These are phyloP conservation scores for Heterobasidion annosum DNA, from an alignment of 1,284 basidiomycete species.

Conservation along the genomic window DNA sequence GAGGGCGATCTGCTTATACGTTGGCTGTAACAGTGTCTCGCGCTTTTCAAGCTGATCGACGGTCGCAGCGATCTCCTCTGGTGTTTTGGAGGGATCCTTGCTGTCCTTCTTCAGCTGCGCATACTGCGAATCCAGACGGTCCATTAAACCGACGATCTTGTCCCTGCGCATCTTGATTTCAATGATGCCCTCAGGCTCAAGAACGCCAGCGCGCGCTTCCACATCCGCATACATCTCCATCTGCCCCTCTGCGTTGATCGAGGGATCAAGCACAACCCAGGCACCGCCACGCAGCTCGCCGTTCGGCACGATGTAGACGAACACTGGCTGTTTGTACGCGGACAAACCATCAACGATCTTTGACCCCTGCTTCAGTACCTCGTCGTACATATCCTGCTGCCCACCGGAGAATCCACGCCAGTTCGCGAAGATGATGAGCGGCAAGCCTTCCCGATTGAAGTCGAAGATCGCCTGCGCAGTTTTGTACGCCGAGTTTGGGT, in stretches of 20 bases:
- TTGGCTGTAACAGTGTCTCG: conserved; percentile 80
- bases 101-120: conserved; percentile 75
- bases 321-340: conserved; percentile 96
- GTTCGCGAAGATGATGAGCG: conserved; percentile 98
- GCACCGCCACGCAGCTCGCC: conserved; percentile 98
- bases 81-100: conserved; percentile 62
- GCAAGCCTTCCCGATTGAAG: conserved; percentile 94
- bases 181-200: conserved; percentile 96
- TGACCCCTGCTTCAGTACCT: conserved; percentile 88
- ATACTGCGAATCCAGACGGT: conserved; percentile 84
- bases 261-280: conserved; percentile 98
- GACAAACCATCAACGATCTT: conserved; percentile 99
- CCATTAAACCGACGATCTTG: conserved; percentile 88
- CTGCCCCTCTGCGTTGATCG: conserved; percentile 87
- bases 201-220: conserved; percentile 92
- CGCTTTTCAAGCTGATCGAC: conserved; percentile 65
- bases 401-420: conserved; percentile 99
- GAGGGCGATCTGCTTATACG: conserved; percentile 90
- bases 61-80: conserved; percentile 69
- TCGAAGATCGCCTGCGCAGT: conserved; percentile 99
- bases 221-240: conserved; percentile 99
- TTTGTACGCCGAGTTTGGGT: conserved; percentile 99
- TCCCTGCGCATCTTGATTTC: conserved; percentile 92
- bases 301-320: conserved; percentile 98
- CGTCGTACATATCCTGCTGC: conserved; percentile 98